phyloP scores from a whole-genome alignment of 148 eudicot species.

The Chenopodium formosanum region DNA sequence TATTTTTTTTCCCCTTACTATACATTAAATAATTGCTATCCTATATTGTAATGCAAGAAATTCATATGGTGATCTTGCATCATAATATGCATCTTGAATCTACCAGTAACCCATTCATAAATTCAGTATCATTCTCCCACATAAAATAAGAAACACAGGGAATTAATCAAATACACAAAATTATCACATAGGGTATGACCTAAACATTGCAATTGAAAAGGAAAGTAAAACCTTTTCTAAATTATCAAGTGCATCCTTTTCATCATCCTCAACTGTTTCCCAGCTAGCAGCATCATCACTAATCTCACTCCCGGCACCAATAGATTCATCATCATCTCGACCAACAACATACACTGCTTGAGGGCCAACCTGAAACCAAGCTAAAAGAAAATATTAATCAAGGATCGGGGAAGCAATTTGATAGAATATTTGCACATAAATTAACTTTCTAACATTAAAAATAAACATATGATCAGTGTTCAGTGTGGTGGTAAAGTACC shows the following conservation, averaged over 20 bases:
- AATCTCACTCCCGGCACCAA: constrained; percentile 77
- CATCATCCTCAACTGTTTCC: constrained; percentile 97
- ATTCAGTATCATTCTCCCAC: neutral
- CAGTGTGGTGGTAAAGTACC: constrained; percentile 40
- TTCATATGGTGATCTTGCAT: neutral
- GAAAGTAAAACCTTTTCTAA: constrained; percentile 42
- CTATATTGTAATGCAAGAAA: neutral
- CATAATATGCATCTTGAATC: neutral
- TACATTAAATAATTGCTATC: neutral
- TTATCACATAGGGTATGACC: constrained; percentile 13
- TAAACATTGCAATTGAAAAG: neutral
- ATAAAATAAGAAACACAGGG: neutral
- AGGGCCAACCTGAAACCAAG: constrained; percentile 85
- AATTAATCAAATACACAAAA: neutral
- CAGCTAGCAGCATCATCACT: constrained; percentile 92
- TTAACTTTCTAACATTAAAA: neutral
- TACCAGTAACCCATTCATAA: neutral
- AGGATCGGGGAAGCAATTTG: constrained; percentile 17
- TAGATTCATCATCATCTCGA: constrained; percentile 88
- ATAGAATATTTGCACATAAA: neutral
- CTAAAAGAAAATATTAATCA: constrained; percentile 32
- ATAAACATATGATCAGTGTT: constrained; percentile 6
- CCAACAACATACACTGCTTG: constrained; percentile 99
- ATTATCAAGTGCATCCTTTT: constrained; percentile 50
- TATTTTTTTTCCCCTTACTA: too few relatives aligned